Base-by-base conservation (phyloP, 306 rosid genomes). In the Amphicarpaea edgeworthii region DNA sequence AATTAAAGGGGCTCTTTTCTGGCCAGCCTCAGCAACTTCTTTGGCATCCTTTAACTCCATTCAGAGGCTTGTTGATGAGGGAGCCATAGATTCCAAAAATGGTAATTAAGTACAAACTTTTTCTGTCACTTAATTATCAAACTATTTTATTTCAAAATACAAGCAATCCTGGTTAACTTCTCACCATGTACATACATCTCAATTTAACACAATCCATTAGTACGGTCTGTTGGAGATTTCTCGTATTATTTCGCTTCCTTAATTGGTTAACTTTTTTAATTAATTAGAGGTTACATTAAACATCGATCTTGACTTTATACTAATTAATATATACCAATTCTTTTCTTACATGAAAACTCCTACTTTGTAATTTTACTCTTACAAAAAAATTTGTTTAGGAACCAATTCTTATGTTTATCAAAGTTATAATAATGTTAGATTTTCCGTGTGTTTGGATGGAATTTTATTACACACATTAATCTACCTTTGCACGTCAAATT, bases 1-100 rank as follows among this genome's bases (percentile, higher is more conserved):
- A 15, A 81, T 86, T 2, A 79, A 73, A 82, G 85, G 81, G 7
- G 88, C 86, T 26, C 45, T 85, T 0, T 76, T 85, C 12, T 85
- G 84, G 85, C 83, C 93, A 26, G 81, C 82, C 1, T 67, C 91
- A 9, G 89, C 88, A 49, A 82, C 87, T 46, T 6, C 68, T 2
- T 43, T 79, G 17, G 77, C 50, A 2, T 65, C 75, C 14, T 15
- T 32, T 61, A 61, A 61, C 26, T 61, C 68, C 24, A 61, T 61
- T 8, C 68, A 32, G 3, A 83, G n/a, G 26, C 72, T 85, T 3
- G 42, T 87, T 50, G 38, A 67, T 40, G 80, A 79, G 32, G 93
- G 85, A 15, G 16, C 75, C 43, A 64, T 87, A 12, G 58, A 83
- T 54, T 16, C 75, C 17, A 37, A 76, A 68, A 43, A 0, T 50